These are phyloP conservation scores for Diaporthe vexans DNA, from an alignment of 2,329 filamentous ascomycete genomes.

Conservation along the genomic window DNA sequence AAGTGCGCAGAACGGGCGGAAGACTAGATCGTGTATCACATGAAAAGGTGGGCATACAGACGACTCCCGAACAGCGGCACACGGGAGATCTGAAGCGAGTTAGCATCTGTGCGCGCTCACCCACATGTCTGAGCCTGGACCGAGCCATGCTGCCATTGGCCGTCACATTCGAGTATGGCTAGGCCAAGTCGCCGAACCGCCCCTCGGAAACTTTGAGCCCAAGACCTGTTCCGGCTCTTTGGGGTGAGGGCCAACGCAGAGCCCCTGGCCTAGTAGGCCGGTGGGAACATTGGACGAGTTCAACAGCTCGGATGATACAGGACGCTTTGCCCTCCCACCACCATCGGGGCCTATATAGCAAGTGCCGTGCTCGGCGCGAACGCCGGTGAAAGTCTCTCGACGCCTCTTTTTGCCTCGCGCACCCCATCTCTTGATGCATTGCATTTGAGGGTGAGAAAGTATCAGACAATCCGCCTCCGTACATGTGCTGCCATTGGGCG, in stretches of 20 bases:
- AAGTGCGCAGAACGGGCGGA: not conserved
- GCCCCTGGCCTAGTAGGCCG: not conserved
- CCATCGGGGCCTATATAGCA: not conserved
- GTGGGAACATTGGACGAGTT: conserved; percentile 22
- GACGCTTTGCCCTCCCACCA: not conserved
- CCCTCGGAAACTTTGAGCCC: not conserved
- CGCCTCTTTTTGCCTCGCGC: not conserved
- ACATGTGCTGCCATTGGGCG: conserved; percentile 4
- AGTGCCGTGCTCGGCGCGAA: conserved; percentile 20
- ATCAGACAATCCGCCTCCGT: not conserved
- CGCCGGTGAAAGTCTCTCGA: not conserved
- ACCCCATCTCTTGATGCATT: not conserved
- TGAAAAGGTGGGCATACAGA: conserved; percentile 1
- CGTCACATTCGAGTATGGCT: not conserved
- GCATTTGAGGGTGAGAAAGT: not conserved
- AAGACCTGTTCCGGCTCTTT: conserved; percentile 1
- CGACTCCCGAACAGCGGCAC: not conserved
- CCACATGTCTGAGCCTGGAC: conserved; percentile 8
- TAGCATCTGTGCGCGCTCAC: conserved; percentile 22
- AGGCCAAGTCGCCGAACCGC: conserved; percentile 23
- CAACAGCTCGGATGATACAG: conserved; percentile 26
- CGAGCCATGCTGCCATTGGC: conserved; percentile 4
- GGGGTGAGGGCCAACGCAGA: not conserved
- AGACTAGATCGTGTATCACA: conserved; percentile 15
- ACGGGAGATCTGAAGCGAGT: conserved; percentile 20